A percentile compares a stretch with the other conserved stretches of the same genome.
phyloP scores from a whole-genome alignment of 2,329 filamentous ascomycete genomes.

The Phaeosphaeriaceae sp. region DNA sequence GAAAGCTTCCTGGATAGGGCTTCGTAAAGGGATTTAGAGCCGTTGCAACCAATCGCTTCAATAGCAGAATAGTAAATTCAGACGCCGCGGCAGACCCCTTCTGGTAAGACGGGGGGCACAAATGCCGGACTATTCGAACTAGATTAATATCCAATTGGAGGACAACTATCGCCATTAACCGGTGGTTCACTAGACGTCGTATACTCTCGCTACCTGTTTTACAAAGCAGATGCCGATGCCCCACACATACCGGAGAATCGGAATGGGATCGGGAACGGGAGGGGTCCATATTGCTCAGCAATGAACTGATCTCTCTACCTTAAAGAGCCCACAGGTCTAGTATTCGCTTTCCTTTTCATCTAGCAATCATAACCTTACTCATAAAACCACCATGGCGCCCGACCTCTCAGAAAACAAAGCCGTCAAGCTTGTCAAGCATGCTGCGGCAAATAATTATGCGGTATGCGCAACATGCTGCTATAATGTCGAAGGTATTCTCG shows the following conservation, averaged over 20 bases:
- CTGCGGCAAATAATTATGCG: conserved; percentile 62
- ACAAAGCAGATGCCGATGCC: conserved; percentile 18
- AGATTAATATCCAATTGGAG: background rate
- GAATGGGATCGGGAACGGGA: conserved; percentile 19
- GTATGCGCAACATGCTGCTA: conserved; percentile 69
- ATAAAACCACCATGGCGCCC: conserved; percentile 58
- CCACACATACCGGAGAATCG: conserved; percentile 23
- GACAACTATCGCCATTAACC: conserved; percentile 4
- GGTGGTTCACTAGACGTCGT: conserved; percentile 25
- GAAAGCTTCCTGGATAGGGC: background rate
- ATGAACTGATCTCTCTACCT: conserved; percentile 6
- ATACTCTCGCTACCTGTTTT: conserved; percentile 18
- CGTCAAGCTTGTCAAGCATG: conserved; percentile 61
- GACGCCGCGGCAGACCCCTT: conserved; percentile 3
- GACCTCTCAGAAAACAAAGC: conserved; percentile 55
- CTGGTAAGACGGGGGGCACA: conserved; percentile 2
- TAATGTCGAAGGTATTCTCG: conserved; percentile 74
- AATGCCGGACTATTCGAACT: background rate
- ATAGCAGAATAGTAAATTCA: background rate
- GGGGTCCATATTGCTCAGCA: conserved; percentile 7
- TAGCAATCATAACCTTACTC: background rate
- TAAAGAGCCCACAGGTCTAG: background rate
- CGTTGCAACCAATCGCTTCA: too few relatives aligned
- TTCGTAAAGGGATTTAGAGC: background rate
- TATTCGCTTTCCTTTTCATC: background rate